Evolutionary conservation across 2,329 filamentous ascomycete genomes (phyloP).

Genomic region (Didymosphaeria variabile): DNA sequence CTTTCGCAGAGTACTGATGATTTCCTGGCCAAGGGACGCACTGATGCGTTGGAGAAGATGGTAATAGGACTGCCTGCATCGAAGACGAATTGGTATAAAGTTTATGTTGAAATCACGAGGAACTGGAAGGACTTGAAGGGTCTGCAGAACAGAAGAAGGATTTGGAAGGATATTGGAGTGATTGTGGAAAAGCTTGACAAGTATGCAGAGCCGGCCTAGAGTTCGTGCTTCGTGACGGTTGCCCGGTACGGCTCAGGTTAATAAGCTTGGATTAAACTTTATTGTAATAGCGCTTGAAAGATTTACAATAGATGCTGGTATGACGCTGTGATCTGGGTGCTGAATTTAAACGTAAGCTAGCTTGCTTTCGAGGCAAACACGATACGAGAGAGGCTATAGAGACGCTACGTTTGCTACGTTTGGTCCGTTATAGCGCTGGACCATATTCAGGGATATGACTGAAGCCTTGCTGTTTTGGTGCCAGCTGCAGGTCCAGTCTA

Average conservation of each 20-base stretch:
- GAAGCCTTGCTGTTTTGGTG: too few species aligned
- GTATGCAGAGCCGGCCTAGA: not conserved
- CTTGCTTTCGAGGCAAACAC: too few species aligned
- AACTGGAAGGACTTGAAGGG: slow-evolving; percentile 18
- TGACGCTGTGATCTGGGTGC: too few species aligned
- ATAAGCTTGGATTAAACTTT: too few species aligned
- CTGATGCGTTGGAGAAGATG: not conserved
- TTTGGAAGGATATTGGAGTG: slow-evolving; percentile 17
- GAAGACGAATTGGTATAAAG: slow-evolving; percentile 17
- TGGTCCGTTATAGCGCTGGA: too few species aligned
- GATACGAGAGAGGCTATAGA: too few species aligned
- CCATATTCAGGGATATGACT: too few species aligned
- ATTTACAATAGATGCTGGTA: too few species aligned
- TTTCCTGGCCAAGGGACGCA: not conserved
- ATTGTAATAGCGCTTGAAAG: too few species aligned
- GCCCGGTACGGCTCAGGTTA: not conserved
- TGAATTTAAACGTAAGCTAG: too few species aligned
- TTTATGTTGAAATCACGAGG: slow-evolving; percentile 15
- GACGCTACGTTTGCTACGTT: too few species aligned
- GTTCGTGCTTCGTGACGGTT: not conserved
- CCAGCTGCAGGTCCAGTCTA: too few species aligned
- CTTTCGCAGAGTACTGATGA: not conserved
- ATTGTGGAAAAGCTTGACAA: slow-evolving; percentile 2
- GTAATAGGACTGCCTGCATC: slow-evolving; percentile 4
- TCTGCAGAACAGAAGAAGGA: slow-evolving; percentile 16